phyloP scores from a whole-genome alignment of 306 rosid genomes.

The Parietaria judaica region DNA sequence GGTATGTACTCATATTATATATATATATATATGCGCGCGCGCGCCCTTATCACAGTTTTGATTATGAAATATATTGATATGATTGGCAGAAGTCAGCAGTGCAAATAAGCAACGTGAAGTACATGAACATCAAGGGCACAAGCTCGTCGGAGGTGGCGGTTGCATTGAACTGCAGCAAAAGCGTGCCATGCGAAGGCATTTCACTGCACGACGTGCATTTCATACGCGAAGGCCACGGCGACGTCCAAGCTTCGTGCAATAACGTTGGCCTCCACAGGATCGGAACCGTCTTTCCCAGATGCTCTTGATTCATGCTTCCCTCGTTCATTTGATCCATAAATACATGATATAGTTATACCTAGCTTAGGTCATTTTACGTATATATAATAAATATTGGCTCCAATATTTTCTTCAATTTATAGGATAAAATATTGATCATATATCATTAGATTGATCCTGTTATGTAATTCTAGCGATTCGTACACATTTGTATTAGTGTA shows the following conservation, averaged over 20 bases:
- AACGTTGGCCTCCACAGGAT: slow-evolving; percentile 23
- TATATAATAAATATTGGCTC: no score
- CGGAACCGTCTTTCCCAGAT: slow-evolving; percentile 45
- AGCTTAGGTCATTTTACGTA: no score
- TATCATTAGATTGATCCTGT: no score
- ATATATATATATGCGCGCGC: no score
- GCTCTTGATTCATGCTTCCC: slow-evolving; percentile 10
- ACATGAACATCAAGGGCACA: slow-evolving; percentile 57
- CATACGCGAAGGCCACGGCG: neutral
- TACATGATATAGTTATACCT: no score
- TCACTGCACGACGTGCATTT: slow-evolving; percentile 36
- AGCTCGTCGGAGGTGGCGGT: slow-evolving; percentile 65
- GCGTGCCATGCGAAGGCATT: slow-evolving; percentile 36
- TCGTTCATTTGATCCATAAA: no score
- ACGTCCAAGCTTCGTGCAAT: slow-evolving; percentile 36
- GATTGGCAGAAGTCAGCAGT: slow-evolving; percentile 48
- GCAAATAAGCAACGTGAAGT: slow-evolving; percentile 40
- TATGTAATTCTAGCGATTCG: no score
- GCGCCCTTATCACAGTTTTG: no score
- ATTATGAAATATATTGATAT: no score
- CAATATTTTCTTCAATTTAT: no score
- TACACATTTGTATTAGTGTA: no score
- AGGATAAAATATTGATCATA: no score
- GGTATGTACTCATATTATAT: slow-evolving; percentile 23
- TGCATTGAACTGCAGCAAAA: slow-evolving; percentile 46